Evolutionary conservation across 805 yeast species (phyloP).

Genomic region (Nakazawaea pomicola): DNA sequence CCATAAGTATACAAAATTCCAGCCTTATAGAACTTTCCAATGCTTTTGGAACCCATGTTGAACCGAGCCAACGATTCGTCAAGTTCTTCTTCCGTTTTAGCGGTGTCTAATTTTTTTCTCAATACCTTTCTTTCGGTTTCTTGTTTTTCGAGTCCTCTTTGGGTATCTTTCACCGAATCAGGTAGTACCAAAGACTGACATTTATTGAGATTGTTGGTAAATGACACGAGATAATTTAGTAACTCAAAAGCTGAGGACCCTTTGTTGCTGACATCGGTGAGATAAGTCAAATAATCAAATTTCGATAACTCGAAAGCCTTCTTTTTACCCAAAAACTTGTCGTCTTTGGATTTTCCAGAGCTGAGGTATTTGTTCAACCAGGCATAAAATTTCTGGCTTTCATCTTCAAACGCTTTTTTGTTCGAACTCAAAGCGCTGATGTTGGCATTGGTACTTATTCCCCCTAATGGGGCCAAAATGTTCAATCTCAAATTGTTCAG

Average conservation of each 20-base stretch:
- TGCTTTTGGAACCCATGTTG: slow-evolving; percentile 5
- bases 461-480: slow-evolving; percentile 14
- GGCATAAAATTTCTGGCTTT: slow-evolving; percentile 30
- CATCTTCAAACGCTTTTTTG: slow-evolving; percentile 29
- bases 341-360: slow-evolving; percentile 27
- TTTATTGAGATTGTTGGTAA: slow-evolving; percentile 6
- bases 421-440: slow-evolving; percentile 15
- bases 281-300: slow-evolving; percentile 24
- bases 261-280: slow-evolving; percentile 19
- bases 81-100: slow-evolving; percentile 17
- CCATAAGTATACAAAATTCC: slow-evolving; percentile 57
- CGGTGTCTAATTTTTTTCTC: slow-evolving; percentile 16
- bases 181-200: background rate
- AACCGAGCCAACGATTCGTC: slow-evolving; percentile 33
- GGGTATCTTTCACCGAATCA: slow-evolving; percentile 15
- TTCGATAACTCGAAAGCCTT: slow-evolving; percentile 27
- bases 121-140: slow-evolving; percentile 17
- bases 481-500: slow-evolving; percentile 15
- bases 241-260: background rate
- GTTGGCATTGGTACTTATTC: slow-evolving; percentile 11
- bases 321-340: slow-evolving; percentile 25
- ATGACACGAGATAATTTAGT: slow-evolving; percentile 1
- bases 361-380: slow-evolving; percentile 29
- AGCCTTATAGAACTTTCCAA: slow-evolving; percentile 18
- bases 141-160: slow-evolving; percentile 12